Evolutionary conservation across 31 red algal species (phyloP).

Genomic region (Bonnemaisonia californica): DNA sequence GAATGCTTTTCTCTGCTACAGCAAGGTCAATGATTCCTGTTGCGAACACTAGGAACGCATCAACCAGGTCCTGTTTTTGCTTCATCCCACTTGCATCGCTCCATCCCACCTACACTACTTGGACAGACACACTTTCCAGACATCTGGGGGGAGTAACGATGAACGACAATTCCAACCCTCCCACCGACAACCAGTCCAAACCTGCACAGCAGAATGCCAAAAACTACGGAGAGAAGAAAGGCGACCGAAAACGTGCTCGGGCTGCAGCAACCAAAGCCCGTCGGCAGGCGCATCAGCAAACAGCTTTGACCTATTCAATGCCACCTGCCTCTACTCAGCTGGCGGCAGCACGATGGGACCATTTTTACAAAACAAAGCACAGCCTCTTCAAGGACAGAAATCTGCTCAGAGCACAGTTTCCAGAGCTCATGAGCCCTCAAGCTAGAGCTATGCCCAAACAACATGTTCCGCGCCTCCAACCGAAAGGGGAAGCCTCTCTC

Average conservation of each 20-base stretch:
- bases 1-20: no score
- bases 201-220: neutral
- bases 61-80: no score
- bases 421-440: constrained; percentile 68
- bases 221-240: constrained; percentile 20
- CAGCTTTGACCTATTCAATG: neutral
- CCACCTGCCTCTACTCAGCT: constrained; percentile 27
- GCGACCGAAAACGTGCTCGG: constrained; percentile 43
- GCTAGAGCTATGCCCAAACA: constrained; percentile 11
- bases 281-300: constrained; percentile 2
- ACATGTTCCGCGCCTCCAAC: constrained; percentile 39
- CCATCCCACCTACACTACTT: no score
- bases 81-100: no score
- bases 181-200: no score
- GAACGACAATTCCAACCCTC: no score
- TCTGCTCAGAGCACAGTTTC: constrained; percentile 75
- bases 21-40: no score
- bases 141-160: no score
- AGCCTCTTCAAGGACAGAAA: constrained; percentile 91
- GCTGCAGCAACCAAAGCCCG: constrained; percentile 41
- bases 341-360: constrained; percentile 68
- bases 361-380: constrained; percentile 76
- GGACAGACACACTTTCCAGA: no score
- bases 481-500: neutral
- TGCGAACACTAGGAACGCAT: no score